Evolutionary conservation across 2,329 filamentous ascomycete species (phyloP).

Genomic region (Corniculantispora saksenae): DNA sequence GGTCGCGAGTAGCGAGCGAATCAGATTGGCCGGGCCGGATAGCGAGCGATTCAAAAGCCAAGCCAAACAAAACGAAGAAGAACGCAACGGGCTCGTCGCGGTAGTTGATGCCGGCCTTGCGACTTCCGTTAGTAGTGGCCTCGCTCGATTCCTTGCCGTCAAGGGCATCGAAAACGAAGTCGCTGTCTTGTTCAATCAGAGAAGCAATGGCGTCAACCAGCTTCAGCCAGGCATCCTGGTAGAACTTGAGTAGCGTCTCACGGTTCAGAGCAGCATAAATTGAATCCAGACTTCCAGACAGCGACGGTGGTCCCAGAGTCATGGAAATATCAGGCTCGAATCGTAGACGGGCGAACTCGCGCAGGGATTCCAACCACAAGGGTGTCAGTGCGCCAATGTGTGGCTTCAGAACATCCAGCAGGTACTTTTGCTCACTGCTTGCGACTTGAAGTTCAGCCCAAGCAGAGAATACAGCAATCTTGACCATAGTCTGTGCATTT

Average conservation of each 20-base stretch:
- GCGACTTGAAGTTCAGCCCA: conserved; percentile 98
- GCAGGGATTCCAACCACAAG: conserved; percentile 87
- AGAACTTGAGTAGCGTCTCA: conserved; percentile 91
- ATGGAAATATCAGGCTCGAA: conserved; percentile 98
- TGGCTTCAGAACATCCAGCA: conserved; percentile 84
- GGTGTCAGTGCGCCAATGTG: conserved; percentile 89
- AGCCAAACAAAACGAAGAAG: conserved; percentile 96
- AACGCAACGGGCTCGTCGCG: conserved; percentile 97
- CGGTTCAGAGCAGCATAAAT: conserved; percentile 94
- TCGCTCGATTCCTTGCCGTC: conserved; percentile 73
- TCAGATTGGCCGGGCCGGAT: conserved; percentile 62
- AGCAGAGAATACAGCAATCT: conserved; percentile 93
- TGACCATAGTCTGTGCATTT: conserved; percentile 97
- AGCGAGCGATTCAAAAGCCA: conserved; percentile 93
- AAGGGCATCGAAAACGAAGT: conserved; percentile 94
- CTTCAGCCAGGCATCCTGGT: conserved; percentile 95
- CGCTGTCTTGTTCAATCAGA: conserved; percentile 94
- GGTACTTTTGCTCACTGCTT: conserved; percentile 86
- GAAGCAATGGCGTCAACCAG: conserved; percentile 97
- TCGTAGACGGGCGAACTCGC: conserved; percentile 87
- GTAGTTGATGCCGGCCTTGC: conserved; percentile 88
- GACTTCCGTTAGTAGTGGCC: conserved; percentile 48
- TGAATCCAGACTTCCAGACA: conserved; percentile 85
- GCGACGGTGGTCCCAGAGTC: conserved; percentile 76
- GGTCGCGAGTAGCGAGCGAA: conserved; percentile 68